Conservation (phyloP, 805 yeast species). For the Brettanomyces nanus region DNA sequence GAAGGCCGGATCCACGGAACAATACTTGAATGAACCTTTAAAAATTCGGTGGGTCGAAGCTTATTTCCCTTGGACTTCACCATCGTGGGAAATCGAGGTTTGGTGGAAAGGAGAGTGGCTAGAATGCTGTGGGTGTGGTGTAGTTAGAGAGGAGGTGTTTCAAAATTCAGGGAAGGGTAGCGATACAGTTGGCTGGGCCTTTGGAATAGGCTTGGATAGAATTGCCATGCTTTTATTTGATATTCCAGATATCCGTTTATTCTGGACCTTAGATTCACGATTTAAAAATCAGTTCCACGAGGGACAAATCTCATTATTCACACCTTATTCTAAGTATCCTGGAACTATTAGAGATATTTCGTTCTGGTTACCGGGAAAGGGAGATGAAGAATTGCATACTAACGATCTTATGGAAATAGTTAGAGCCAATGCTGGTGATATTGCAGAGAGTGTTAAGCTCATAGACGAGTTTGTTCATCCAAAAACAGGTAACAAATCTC, state of each 20-base stretch:
- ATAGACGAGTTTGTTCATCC: constrained; percentile 84
- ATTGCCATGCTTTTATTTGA: constrained; percentile 94
- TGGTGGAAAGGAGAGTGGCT: constrained; percentile 99
- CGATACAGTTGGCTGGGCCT: constrained; percentile 88
- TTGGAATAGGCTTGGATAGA: constrained; percentile 92
- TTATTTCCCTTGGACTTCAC: constrained; percentile 97
- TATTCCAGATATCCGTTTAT: constrained; percentile 87
- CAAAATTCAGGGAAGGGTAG: constrained; percentile 56
- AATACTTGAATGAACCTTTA: constrained; percentile 63
- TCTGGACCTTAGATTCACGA: constrained; percentile 82
- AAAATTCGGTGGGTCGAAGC: constrained; percentile 92
- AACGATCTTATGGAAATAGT: constrained; percentile 94
- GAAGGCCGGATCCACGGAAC: constrained; percentile 51
- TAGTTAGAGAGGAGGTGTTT: constrained; percentile 72
- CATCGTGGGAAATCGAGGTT: constrained; percentile 97
- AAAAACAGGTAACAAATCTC: constrained; percentile 64
- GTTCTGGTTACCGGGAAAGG: constrained; percentile 66
- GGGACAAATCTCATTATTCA: constrained; percentile 62
- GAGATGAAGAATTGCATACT: constrained; percentile 44
- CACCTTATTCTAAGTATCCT: constrained; percentile 87
- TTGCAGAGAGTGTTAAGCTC: constrained; percentile 76
- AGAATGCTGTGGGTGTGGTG: constrained; percentile 94
- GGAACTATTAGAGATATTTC: constrained; percentile 82
- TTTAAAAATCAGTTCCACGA: constrained; percentile 64
- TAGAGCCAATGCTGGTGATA: constrained; percentile 74